These are phyloP conservation scores for Globisporangium radiosum DNA, from an alignment of 352 stramenopile genomes.

Conservation along the genomic window DNA sequence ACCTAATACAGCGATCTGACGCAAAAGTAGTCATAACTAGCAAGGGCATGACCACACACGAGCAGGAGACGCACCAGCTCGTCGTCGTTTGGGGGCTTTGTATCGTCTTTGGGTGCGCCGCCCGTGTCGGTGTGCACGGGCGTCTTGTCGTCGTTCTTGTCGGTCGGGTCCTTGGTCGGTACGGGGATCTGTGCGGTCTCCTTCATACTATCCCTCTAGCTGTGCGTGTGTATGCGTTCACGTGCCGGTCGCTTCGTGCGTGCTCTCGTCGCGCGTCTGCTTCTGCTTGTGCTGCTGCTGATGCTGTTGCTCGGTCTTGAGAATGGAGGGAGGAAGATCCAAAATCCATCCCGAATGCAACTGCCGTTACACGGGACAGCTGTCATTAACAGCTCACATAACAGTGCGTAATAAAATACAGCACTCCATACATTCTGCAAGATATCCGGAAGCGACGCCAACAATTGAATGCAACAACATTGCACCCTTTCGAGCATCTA, in stretches of 20 bases:
- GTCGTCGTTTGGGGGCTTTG: conserved; percentile 32
- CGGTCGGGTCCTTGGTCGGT: conserved; percentile 48
- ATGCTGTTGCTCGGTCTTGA: no score
- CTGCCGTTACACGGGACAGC: no score
- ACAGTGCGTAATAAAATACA: no score
- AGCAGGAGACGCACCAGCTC: conserved; percentile 48
- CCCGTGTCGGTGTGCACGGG: conserved; percentile 12
- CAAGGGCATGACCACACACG: no score
- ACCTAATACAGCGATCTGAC: not conserved
- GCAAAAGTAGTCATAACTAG: not conserved
- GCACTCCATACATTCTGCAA: no score
- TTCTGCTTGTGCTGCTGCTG: not conserved
- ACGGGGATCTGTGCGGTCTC: conserved; percentile 53
- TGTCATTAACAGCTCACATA: no score
- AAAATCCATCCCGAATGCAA: no score
- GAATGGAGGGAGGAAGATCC: no score
- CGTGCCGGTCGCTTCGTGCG: not conserved
- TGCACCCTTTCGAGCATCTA: no score
- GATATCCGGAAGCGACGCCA: no score
- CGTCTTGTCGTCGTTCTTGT: conserved; percentile 32
- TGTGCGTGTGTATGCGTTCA: not conserved
- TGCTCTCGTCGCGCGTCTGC: not conserved
- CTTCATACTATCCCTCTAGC: conserved; percentile 41
- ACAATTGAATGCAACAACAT: no score
- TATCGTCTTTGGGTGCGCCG: conserved; percentile 18